Conservation (phyloP, 192 early-diverging fungal genomes). For the Coemansia sp. region DNA sequence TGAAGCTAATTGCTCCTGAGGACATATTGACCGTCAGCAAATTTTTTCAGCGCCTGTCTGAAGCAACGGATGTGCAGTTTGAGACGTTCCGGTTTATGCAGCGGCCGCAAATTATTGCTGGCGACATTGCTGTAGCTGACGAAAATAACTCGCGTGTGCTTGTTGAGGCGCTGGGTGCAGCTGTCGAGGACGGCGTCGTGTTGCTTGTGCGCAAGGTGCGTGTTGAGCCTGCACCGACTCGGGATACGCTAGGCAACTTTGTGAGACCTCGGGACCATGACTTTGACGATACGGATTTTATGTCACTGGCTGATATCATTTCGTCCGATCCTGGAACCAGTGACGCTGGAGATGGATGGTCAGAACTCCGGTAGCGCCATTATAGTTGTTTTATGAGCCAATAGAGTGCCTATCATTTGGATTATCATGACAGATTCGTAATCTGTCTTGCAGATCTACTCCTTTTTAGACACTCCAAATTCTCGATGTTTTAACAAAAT, state of each 20-base stretch:
- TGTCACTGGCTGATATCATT: slow-evolving; percentile 38
- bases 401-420: too few relatives aligned
- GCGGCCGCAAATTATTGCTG: slow-evolving; percentile 34
- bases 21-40: slow-evolving; percentile 21
- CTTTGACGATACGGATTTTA: slow-evolving; percentile 20
- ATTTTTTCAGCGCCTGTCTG: slow-evolving; percentile 28
- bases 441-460: background rate
- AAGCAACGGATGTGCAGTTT: slow-evolving; percentile 25
- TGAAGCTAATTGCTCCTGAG: slow-evolving; percentile 42
- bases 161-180: slow-evolving; percentile 38
- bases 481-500: too few relatives aligned
- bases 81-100: slow-evolving; percentile 34
- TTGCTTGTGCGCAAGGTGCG: slow-evolving; percentile 31
- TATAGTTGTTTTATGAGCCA: too few relatives aligned
- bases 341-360: slow-evolving; percentile 19
- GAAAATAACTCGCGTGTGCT: slow-evolving; percentile 21
- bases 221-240: slow-evolving; percentile 14
- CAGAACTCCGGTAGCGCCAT: background rate
- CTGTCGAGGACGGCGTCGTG: slow-evolving; percentile 35
- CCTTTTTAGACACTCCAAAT: too few relatives aligned
- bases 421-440: background rate
- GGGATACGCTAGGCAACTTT: slow-evolving; percentile 24
- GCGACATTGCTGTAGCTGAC: slow-evolving; percentile 26
- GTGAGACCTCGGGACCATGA: background rate
- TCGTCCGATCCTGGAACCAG: slow-evolving; percentile 34